A percentile compares a stretch with the other conserved stretches of the same genome.
Conservation (phyloP, 331 rosid genomes). For the Stylosanthes scabra region DNA sequence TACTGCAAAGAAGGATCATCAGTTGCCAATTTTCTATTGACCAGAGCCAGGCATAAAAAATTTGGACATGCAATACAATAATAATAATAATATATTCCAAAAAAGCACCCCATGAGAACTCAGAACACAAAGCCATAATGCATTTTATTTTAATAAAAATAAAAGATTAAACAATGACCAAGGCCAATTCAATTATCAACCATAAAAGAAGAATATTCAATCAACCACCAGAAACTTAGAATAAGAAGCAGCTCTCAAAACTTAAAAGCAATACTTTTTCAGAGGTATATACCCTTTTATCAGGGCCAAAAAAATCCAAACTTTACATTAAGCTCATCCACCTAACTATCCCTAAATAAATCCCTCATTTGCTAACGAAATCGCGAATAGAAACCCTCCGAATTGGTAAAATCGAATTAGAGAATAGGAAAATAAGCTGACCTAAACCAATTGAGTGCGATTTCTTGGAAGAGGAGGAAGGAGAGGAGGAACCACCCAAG, state of each 20-base stretch:
- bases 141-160: too few relatives aligned
- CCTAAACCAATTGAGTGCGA: conserved; percentile 53
- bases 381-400: background rate
- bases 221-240: too few relatives aligned
- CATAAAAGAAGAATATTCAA: background rate
- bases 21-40: background rate
- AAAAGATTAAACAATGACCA: background rate
- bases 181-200: background rate
- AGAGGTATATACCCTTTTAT: background rate
- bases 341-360: background rate
- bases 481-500: conserved; percentile 32
- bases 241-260: too few relatives aligned
- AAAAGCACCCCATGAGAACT: background rate
- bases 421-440: too few relatives aligned
- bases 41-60: background rate
- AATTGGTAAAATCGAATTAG: background rate
- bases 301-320: background rate
- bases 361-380: background rate
- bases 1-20: background rate
- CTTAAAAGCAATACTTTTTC: background rate
- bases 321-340: background rate
- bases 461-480: conserved; percentile 74
- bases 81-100: background rate
- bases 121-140: background rate
- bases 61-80: background rate